Conservation (phyloP, 371 early-diverging fungal genomes). For the Blyttiomyces sp. region DNA sequence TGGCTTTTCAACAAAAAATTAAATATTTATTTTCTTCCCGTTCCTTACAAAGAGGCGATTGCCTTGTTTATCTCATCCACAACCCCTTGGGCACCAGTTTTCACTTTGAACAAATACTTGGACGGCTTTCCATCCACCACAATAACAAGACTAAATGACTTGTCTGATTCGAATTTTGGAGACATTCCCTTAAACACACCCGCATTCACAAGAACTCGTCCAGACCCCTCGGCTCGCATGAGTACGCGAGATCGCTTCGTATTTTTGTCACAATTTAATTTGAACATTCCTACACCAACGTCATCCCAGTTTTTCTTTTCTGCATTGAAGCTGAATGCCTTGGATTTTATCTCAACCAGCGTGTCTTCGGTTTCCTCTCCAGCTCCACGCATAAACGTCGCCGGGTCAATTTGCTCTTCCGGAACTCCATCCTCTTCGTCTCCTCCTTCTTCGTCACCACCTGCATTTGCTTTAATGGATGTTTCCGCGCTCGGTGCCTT, state of each 20-base stretch:
- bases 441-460: conserved; percentile 13
- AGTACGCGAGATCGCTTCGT: conserved; percentile 31
- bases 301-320: conserved; percentile 24
- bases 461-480: too few species aligned
- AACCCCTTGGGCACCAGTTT: conserved; percentile 6
- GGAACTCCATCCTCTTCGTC: conserved; percentile 23
- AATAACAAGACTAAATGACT: background rate
- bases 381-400: conserved; percentile 32
- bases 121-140: conserved; percentile 1
- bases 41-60: too few species aligned
- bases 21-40: too few species aligned
- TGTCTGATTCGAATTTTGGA: conserved; percentile 10
- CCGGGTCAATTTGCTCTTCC: conserved; percentile 32
- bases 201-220: conserved; percentile 37
- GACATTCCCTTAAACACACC: conserved; percentile 23
- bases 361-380: conserved; percentile 41
- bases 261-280: conserved; percentile 21
- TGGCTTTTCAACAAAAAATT: too few species aligned
- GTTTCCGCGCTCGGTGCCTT: too few species aligned
- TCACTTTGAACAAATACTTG: conserved; percentile 6
- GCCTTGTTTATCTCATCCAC: too few species aligned
- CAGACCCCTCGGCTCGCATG: conserved; percentile 35
- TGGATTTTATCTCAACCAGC: conserved; percentile 13
- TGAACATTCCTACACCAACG: conserved; percentile 33
- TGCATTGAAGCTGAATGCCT: conserved; percentile 13